Base-by-base conservation (phyloP, 177 flowering plant species). In the Vitis hybrid region DNA sequence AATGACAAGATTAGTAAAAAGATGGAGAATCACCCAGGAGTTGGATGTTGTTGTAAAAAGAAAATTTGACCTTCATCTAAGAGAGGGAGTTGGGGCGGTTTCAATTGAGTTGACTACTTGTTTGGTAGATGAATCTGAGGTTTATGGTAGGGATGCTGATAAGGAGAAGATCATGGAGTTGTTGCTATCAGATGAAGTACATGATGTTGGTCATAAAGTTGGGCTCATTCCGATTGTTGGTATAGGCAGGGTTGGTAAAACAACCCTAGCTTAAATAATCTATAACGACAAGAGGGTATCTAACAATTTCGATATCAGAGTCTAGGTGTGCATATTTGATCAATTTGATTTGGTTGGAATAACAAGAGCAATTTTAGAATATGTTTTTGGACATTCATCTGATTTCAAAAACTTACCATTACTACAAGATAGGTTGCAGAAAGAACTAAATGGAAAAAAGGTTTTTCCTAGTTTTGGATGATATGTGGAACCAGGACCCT, bases 391-490 rank as follows among this genome's bases (percentile, higher is more conserved):
- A 1, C 2, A 3, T 2, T n/a, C 67, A 17, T 60, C 32, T 13
- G 51, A 54, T 32, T 2, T n/a, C 2, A 32, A 26, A 12, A 69
- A 72, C 45, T 68, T 75, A n/a, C 49, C 72, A 17, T 11, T 57
- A 2, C 68, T 74, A 50, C 18, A 30, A 17, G 1, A 45, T 18
- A 13, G 15, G 75, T 21, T 21, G 56, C 61, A 56, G 48, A 54
- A 48, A 7, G 2, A 15, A 11, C 45, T 75, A 11, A 30, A 6
- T 9, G 67, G 54, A n/a, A 3, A 72, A 72, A 64, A 74, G 23
- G 34, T 75, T 72, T 56, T 51, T 80, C 3, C 51, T 80, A 18
- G 74, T 80, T 39, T 26, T 77, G 11, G 80, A 77, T 69, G 79
- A 67, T 51, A 57, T 75, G 5, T 75, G 83, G 81, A 71, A 45